These are phyloP conservation scores for Termitomyces sp. DNA, from an alignment of 768 basidiomycete species.

Conservation along the genomic window DNA sequence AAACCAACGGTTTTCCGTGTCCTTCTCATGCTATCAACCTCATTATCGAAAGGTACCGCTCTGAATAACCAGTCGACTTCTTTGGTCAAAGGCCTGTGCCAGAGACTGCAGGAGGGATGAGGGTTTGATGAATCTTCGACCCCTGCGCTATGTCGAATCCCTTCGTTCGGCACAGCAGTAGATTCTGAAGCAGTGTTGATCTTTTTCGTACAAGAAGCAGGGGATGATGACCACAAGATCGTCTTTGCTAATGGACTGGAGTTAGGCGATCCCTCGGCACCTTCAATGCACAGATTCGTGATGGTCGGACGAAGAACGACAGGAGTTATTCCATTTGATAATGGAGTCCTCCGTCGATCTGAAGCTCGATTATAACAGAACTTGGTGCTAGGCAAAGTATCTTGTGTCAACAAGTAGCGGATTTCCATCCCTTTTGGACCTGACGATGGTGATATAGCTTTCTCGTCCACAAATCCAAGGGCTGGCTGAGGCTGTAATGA, in stretches of 20 bases:
- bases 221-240: neutral
- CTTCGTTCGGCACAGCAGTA: too few relatives aligned
- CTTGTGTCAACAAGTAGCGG: neutral
- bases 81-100: neutral
- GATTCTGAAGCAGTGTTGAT: neutral
- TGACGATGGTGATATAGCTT: neutral
- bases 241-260: neutral
- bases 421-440: neutral
- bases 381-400: neutral
- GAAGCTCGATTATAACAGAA: neutral
- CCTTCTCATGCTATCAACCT: neutral
- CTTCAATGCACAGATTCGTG: neutral
- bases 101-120: neutral
- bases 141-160: too few relatives aligned
- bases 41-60: neutral
- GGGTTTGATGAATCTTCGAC: neutral
- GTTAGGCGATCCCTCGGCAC: neutral
- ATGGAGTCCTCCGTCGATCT: too few relatives aligned
- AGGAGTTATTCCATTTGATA: neutral
- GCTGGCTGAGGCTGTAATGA: neutral
- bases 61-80: neutral
- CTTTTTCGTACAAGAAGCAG: neutral
- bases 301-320: neutral
- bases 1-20: neutral
- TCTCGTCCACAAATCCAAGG: neutral